Evolutionary conservation across 257 asterid species (phyloP), one percentile per base, ranked within the genome.

Genomic region (Datura wrightii): DNA sequence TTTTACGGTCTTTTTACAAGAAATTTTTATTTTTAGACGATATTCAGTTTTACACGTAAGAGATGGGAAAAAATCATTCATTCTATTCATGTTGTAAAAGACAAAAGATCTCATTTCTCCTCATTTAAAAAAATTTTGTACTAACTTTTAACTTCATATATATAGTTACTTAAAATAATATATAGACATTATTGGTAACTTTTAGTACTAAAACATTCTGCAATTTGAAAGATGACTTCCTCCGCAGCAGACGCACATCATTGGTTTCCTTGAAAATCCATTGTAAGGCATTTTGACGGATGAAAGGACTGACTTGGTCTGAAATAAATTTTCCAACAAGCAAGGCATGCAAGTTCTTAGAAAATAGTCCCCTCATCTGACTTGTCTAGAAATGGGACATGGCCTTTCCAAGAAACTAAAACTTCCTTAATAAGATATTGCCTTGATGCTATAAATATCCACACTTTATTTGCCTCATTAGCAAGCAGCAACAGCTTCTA

Each of bases 231-330:
- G n/a, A n/a, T n/a, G n/a, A n/a, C n/a, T n/a, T n/a, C n/a, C n/a
- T n/a, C n/a, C n/a, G n/a, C n/a, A n/a, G n/a, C n/a, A n/a, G n/a
- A n/a, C n/a, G n/a, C n/a, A n/a, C n/a, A n/a, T n/a, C n/a, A n/a
- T n/a, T n/a, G n/a, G n/a, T n/a, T n/a, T n/a, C n/a, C 53, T 39
- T 69, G 39, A 72, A 65, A 72, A 19, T 72, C 41, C 39, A 5
- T 72, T 72, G 10, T 46, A 72, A n/a, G 58, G 10, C 11, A 72
- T 46, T 44, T 72, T 72, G 80, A 72, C 80, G 11, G 7, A 46
- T 72, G 58, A 46, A 19, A 11, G 19, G 80, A 19, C 58, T 72
- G 80, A 72, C 80, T 10, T n/a, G 56, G 80, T 72, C 80, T 8
- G 36, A 72, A 46, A 72, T 10, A 19, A 18, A 72, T 46, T 19